Conservation (phyloP, 257 asterid genomes). For the Solanum clarkiae region DNA sequence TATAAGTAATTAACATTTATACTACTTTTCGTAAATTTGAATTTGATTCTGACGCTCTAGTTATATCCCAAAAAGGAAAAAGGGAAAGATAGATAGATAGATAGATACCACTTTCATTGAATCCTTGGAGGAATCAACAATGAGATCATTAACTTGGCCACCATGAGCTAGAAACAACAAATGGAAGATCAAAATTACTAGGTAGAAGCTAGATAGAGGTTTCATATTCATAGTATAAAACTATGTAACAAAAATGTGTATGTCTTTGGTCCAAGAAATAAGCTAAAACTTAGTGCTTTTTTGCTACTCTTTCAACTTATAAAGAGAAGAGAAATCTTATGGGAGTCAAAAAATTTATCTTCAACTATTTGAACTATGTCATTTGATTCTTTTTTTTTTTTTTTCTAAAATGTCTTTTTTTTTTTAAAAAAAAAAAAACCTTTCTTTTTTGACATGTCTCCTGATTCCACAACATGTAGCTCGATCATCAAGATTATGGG, state of each 20-base stretch:
- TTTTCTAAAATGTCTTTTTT: not conserved
- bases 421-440: not conserved
- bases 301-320: not conserved
- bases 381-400: not conserved
- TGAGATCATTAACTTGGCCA: not conserved
- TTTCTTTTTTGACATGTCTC: conserved; percentile 29
- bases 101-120: not conserved
- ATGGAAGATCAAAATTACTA: not conserved
- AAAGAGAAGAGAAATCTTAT: not conserved
- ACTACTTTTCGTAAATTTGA: not conserved
- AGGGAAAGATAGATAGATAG: not conserved
- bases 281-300: not conserved
- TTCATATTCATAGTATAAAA: not conserved
- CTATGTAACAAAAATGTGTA: not conserved
- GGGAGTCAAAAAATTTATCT: not conserved
- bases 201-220: not conserved
- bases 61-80: not conserved
- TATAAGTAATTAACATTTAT: not conserved
- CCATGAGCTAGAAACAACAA: not conserved
- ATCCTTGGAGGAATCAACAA: not conserved
- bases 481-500: conserved; percentile 35
- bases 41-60: not conserved
- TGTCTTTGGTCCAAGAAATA: not conserved
- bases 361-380: not conserved
- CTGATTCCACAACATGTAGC: conserved; percentile 34